phyloP scores from a whole-genome alignment of 768 basidiomycete genomes.

The Collybia mongolica region DNA sequence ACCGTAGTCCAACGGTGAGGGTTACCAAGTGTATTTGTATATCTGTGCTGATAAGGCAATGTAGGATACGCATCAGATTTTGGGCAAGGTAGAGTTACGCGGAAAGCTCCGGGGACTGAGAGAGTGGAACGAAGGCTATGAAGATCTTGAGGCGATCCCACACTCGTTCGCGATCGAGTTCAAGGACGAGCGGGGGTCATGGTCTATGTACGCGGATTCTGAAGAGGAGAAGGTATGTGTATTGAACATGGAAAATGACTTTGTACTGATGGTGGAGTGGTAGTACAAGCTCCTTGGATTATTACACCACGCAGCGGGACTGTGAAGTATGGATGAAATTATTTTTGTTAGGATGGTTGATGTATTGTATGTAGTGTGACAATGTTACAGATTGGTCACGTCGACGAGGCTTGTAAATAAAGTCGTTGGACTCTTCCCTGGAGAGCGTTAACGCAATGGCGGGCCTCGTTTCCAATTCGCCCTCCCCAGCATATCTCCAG shows the following conservation, averaged over 20 bases:
- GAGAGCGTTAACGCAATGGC: conserved; percentile 46
- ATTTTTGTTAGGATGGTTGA: conserved; percentile 3
- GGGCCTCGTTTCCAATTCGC: conserved; percentile 62
- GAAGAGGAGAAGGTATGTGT: conserved; percentile 59
- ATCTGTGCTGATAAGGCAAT: background rate
- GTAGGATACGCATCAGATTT: conserved; percentile 35
- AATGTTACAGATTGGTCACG: conserved; percentile 7
- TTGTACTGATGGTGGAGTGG: conserved; percentile 1
- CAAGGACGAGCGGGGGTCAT: conserved; percentile 42
- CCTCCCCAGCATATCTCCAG: conserved; percentile 58
- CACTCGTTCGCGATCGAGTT: conserved; percentile 69
- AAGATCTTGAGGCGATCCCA: conserved; percentile 63
- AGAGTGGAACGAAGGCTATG: conserved; percentile 69
- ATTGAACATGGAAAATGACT: no score
- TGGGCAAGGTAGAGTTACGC: conserved; percentile 46
- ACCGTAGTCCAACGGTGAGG: conserved; percentile 50
- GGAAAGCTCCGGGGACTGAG: conserved; percentile 44
- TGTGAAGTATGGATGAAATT: conserved; percentile 19
- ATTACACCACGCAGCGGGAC: conserved; percentile 40
- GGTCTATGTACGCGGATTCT: conserved; percentile 61
- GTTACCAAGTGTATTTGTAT: no score
- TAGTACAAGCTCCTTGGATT: conserved; percentile 49
- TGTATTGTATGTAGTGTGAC: conserved; percentile 14
- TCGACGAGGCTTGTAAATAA: conserved; percentile 9
- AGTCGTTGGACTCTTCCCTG: conserved; percentile 15